Conservation (phyloP, 2,329 filamentous ascomycete species). For the Penicillium palitans region DNA sequence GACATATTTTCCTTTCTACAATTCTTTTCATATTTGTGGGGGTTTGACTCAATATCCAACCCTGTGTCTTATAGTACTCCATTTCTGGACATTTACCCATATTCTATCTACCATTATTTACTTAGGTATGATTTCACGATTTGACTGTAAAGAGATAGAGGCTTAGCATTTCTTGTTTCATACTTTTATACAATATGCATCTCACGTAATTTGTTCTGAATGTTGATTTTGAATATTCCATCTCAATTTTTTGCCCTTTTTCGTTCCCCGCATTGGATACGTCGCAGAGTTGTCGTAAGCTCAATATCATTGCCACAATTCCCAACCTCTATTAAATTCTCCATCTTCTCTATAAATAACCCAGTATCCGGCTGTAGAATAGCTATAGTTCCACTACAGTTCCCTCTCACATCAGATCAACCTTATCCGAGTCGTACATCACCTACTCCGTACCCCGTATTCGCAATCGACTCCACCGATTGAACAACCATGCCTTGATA, state of each 20-base stretch:
- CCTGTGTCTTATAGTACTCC: not conserved
- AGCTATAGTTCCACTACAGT: too few relatives aligned
- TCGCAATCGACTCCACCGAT: too few relatives aligned
- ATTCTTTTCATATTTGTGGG: not conserved
- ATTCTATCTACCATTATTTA: not conserved
- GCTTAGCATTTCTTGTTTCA: not conserved
- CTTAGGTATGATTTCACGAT: slow-evolving; percentile 2
- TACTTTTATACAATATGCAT: not conserved
- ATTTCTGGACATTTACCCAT: slow-evolving; percentile 3
- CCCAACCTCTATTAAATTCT: too few relatives aligned
- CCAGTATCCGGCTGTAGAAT: too few relatives aligned
- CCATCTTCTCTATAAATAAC: too few relatives aligned
- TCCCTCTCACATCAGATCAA: too few relatives aligned
- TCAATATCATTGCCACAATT: not conserved
- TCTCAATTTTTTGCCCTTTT: too few relatives aligned
- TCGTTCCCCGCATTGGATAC: not conserved
- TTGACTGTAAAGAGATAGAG: not conserved
- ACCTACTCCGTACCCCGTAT: too few relatives aligned
- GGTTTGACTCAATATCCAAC: not conserved
- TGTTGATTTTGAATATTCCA: too few relatives aligned
- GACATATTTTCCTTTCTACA: not conserved
- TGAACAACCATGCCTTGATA: too few relatives aligned
- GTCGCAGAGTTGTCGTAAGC: not conserved
- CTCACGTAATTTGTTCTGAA: too few relatives aligned
- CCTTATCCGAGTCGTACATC: too few relatives aligned